phyloP scores from a whole-genome alignment of 202 grass and related monocot genomes.

The Panicum virgatum region DNA sequence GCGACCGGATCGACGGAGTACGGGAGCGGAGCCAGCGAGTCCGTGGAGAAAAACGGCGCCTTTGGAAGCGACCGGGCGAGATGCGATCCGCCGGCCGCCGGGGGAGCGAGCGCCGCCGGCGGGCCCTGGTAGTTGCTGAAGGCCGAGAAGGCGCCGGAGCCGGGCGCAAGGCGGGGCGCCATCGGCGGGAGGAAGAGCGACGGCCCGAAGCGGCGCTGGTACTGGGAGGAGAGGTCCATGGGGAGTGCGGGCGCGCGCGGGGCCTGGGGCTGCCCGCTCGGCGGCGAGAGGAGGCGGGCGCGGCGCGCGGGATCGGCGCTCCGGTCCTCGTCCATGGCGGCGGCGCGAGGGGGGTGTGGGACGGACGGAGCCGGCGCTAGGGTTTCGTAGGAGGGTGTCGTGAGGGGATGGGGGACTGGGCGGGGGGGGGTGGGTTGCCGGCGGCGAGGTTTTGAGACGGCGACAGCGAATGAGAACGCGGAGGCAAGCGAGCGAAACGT shows the following conservation, averaged over 20 bases:
- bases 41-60: slow-evolving; percentile 40
- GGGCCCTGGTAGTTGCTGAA: slow-evolving; percentile 34
- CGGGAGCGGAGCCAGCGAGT: slow-evolving; percentile 33
- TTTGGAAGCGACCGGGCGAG: slow-evolving; percentile 47
- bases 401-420: not conserved
- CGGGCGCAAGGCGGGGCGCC: not conserved
- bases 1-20: slow-evolving; percentile 22
- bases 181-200: slow-evolving; percentile 31
- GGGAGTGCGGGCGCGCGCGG: slow-evolving; percentile 1
- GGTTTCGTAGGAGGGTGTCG: slow-evolving; percentile 21
- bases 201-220: not conserved
- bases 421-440: not conserved
- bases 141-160: slow-evolving; percentile 11
- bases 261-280: not conserved
- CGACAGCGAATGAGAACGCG: not conserved
- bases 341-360: not conserved
- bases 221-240: slow-evolving; percentile 33
- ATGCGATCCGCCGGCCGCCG: not conserved
- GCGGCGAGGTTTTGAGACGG: slow-evolving; percentile 4
- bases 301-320: slow-evolving; percentile 17
- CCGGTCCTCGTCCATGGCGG: slow-evolving; percentile 38
- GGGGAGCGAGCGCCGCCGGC: not conserved
- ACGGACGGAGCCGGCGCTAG: slow-evolving; percentile 7
- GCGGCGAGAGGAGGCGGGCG: slow-evolving; percentile 28
- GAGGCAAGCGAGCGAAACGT: slow-evolving; percentile 25